Evolutionary conservation across 768 basidiomycete species (phyloP), one percentile per base, ranked within the genome.

Genomic region (Kondoa subrosea): DNA sequence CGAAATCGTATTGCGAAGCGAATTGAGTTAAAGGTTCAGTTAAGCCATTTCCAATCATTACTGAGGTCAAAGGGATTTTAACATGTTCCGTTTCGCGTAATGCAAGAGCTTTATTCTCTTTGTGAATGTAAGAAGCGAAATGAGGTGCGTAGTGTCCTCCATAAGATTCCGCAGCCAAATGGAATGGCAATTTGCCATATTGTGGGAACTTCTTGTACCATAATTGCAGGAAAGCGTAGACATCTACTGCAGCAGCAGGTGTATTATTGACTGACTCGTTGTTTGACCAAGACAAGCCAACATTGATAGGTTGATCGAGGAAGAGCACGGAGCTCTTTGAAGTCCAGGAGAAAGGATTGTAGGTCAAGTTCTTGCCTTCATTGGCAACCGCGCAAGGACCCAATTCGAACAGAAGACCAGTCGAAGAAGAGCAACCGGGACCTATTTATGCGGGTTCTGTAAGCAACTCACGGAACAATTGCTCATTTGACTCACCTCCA

Each of bases 401-500:
- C 26, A 93, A 84, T 75, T 96, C 91, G 72, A 93, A 89, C 17
- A 97, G 80, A 27, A 95, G 82, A 12, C 92, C 92, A 0, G 88
- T 87, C 12, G 64, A 69, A 3, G 72, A 72, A 17, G 73, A 73
- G 70, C 76, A 76, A 17, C 75, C 76, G 0, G 75, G 73, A 30
- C 74, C 73, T 17, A 21, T 69, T 15, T n/a, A n/a, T n/a, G n/a
- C n/a, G n/a, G n/a, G n/a, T n/a, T n/a, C n/a, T n/a, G n/a, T n/a
- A n/a, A n/a, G n/a, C n/a, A n/a, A n/a, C n/a, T n/a, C n/a, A n/a
- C n/a, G n/a, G n/a, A n/a, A 25, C 27, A 31, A 1, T 30, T 25
- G 56, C 56, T 25, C 25, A 4, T 31, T 57, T 32, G 29, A 31
- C 2, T 27, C 21, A 14, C 57, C 30, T 57, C 16, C 34, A 74